Conservation (phyloP, 371 early-diverging fungal genomes). For the Mucor mucedo region DNA sequence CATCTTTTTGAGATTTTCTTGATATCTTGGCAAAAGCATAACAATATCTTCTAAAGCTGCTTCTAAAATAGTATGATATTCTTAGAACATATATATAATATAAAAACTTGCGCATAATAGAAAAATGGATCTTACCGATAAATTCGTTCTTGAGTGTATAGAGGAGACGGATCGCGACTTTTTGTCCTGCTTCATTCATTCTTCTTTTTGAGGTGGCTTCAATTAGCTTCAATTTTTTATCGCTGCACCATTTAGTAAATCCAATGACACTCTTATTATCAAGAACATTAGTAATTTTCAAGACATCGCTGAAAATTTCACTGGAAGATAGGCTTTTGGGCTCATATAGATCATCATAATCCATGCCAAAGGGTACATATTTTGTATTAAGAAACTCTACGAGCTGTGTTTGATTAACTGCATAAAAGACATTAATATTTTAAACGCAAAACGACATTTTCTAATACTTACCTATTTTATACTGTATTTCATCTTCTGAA, state of each 20-base stretch:
- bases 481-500: no score
- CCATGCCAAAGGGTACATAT: not conserved
- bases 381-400: not conserved
- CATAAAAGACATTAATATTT: no score
- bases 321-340: not conserved
- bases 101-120: not conserved
- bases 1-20: not conserved
- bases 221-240: no score
- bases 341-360: not conserved
- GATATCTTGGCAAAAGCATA: constrained; percentile 20
- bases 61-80: constrained; percentile 16
- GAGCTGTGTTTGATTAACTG: no score
- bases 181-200: constrained; percentile 1
- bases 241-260: no score
- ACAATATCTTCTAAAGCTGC: constrained; percentile 22
- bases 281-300: not conserved
- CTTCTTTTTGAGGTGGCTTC: not conserved
- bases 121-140: constrained; percentile 24
- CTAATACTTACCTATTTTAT: no score
- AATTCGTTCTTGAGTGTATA: constrained; percentile 13
- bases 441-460: no score
- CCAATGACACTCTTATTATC: not conserved
- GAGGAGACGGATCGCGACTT: not conserved
- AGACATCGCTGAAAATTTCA: constrained; percentile 1
- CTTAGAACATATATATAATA: constrained; percentile 25